These are phyloP conservation scores for Gynostemma pentaphyllum DNA, from an alignment of 306 rosid genomes.

Conservation along the genomic window DNA sequence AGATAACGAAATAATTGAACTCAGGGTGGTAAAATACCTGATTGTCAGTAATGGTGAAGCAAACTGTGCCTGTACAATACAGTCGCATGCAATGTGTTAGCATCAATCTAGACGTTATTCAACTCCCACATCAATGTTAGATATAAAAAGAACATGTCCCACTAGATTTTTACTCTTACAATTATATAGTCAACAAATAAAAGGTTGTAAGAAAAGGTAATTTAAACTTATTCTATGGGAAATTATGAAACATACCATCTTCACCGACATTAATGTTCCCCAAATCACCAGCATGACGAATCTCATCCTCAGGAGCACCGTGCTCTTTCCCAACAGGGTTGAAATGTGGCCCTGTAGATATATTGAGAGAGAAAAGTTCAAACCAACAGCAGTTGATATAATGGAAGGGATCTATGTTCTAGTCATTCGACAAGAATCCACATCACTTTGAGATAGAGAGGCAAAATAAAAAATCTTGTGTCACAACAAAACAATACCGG, in stretches of 20 bases:
- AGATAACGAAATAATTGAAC: not conserved
- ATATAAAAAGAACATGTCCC: not conserved
- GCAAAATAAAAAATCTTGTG: not conserved
- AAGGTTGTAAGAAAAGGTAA: not conserved
- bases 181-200: not conserved
- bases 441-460: not conserved
- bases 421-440: not conserved
- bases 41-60: conserved; percentile 50
- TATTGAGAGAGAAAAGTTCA: not conserved
- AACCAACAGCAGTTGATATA: not conserved
- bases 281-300: conserved; percentile 93
- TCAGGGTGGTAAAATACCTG: conserved; percentile 36
- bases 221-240: not conserved
- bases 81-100: conserved; percentile 14
- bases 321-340: conserved; percentile 71
- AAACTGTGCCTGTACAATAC: conserved; percentile 43
- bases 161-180: not conserved
- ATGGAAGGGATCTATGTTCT: not conserved
- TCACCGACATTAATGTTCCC: conserved; percentile 78
- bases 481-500: conserved; percentile 43
- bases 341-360: conserved; percentile 62
- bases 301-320: conserved; percentile 78
- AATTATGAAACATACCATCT: conserved; percentile 45
- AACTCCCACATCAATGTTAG: not conserved
- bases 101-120: not conserved